phyloP scores from a whole-genome alignment of 2,329 filamentous ascomycete species.

The Periglandula ipomoeae region DNA sequence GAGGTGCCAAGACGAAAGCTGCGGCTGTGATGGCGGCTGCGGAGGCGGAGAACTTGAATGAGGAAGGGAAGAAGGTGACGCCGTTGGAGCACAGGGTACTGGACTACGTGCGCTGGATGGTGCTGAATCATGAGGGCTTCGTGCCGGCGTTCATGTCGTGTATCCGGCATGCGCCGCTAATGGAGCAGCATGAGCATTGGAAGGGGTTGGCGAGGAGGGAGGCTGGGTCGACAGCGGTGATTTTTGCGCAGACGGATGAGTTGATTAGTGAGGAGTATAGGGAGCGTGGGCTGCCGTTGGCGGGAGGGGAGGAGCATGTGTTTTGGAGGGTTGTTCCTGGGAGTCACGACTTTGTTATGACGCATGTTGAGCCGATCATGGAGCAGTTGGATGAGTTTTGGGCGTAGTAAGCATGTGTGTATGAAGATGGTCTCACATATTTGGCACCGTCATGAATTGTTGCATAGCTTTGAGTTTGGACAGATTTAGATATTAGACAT shows the following conservation, averaged over 20 bases:
- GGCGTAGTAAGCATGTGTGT: no score
- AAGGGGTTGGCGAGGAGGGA: slow-evolving; percentile 31
- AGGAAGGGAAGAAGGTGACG: slow-evolving; percentile 10
- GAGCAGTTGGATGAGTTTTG: slow-evolving; percentile 39
- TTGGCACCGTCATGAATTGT: no score
- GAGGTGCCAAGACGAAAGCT: slow-evolving; percentile 15
- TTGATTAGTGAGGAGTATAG: slow-evolving; percentile 45
- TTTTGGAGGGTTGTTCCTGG: slow-evolving; percentile 43
- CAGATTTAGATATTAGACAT: no score
- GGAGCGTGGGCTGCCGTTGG: slow-evolving; percentile 38
- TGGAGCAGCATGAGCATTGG: slow-evolving; percentile 44
- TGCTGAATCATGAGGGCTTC: slow-evolving; percentile 46
- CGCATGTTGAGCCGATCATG: slow-evolving; percentile 36
- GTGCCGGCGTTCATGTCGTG: slow-evolving; percentile 51
- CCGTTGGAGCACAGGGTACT: slow-evolving; percentile 39
- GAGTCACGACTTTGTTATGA: slow-evolving; percentile 55
- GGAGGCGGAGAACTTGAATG: slow-evolving; percentile 28
- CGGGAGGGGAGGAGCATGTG: slow-evolving; percentile 40
- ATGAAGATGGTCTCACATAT: no score
- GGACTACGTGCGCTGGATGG: slow-evolving; percentile 48
- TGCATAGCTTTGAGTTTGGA: no score
- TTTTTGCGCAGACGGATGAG: slow-evolving; percentile 42
- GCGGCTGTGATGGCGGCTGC: slow-evolving; percentile 21
- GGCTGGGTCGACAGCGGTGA: slow-evolving; percentile 37
- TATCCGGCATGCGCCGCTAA: slow-evolving; percentile 44